A percentile compares a stretch with the other conserved stretches of the same genome.
These are phyloP conservation scores for Pichia nanzhaoensis DNA, from an alignment of 805 yeast species.

Conservation along the genomic window DNA sequence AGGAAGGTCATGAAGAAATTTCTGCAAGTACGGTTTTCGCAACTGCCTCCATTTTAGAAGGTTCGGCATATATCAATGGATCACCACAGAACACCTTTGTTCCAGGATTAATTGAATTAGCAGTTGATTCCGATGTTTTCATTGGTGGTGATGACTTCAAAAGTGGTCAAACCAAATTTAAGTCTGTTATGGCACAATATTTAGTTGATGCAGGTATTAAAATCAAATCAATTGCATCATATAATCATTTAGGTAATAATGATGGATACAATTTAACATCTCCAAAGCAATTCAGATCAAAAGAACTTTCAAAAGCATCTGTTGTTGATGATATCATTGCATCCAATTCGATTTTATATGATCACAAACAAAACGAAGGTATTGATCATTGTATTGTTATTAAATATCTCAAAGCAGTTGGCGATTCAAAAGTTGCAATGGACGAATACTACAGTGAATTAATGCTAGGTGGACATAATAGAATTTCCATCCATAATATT, in stretches of 20 bases:
- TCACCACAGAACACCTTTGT: slow-evolving; percentile 97
- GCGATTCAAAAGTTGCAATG: slow-evolving; percentile 97
- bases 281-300: slow-evolving; percentile 88
- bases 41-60: slow-evolving; percentile 84
- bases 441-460: slow-evolving; percentile 95
- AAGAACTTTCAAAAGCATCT: slow-evolving; percentile 88
- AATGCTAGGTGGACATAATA: slow-evolving; percentile 97
- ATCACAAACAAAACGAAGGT: slow-evolving; percentile 65
- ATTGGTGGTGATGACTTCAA: slow-evolving; percentile 98
- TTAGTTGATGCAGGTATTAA: slow-evolving; percentile 96
- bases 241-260: slow-evolving; percentile 93
- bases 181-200: slow-evolving; percentile 94
- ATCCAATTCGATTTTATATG: slow-evolving; percentile 77
- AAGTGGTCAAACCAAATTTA: slow-evolving; percentile 92
- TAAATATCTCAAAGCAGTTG: slow-evolving; percentile 90
- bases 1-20: slow-evolving; percentile 72
- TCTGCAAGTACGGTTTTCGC: slow-evolving; percentile 94
- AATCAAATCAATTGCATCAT: slow-evolving; percentile 90
- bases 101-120: slow-evolving; percentile 88
- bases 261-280: slow-evolving; percentile 91
- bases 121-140: slow-evolving; percentile 66
- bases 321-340: slow-evolving; percentile 94
- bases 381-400: slow-evolving; percentile 95
- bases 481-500: slow-evolving; percentile 88
- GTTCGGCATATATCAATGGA: slow-evolving; percentile 87